Percentiles rank a stretch among this genome's conserved stretches.
Conservation (phyloP, 2,329 filamentous ascomycete species). For the Teratosphaeria nubilosa region DNA sequence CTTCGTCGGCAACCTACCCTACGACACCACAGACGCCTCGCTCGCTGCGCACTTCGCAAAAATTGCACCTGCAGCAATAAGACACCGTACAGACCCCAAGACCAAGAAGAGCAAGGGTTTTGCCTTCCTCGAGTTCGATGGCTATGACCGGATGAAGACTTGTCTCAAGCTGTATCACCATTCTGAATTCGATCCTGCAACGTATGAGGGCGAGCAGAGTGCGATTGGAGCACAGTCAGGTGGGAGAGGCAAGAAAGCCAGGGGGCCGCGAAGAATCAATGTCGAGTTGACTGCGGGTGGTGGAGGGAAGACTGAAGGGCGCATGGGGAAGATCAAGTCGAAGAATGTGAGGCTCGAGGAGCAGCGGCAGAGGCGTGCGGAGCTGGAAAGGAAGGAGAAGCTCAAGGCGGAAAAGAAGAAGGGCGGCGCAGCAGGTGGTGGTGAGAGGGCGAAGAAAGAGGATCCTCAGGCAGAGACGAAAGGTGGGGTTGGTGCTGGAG, state of each 20-base stretch:
- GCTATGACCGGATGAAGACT: conserved; percentile 83
- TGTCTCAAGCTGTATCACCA: conserved; percentile 88
- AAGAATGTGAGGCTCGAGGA: conserved; percentile 83
- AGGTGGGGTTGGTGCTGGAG: conserved; percentile 1
- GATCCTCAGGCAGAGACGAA: not conserved
- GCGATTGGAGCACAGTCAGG: conserved; percentile 16
- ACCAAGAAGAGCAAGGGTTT: conserved; percentile 60
- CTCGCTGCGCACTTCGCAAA: conserved; percentile 69
- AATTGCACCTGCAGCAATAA: conserved; percentile 59
- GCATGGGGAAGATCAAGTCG: conserved; percentile 65
- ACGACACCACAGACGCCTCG: conserved; percentile 59
- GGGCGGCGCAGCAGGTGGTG: not conserved
- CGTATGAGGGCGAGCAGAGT: conserved; percentile 6
- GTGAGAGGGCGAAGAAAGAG: not conserved
- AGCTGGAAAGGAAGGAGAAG: conserved; percentile 39
- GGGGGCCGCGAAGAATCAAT: conserved; percentile 66
- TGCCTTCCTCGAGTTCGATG: conserved; percentile 81
- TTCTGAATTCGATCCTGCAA: conserved; percentile 53
- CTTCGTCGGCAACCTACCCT: conserved; percentile 86
- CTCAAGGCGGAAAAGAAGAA: conserved; percentile 4
- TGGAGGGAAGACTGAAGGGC: conserved; percentile 63
- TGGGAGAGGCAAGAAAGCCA: conserved; percentile 29
- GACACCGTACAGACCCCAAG: conserved; percentile 61
- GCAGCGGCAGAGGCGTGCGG: conserved; percentile 45
- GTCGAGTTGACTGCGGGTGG: conserved; percentile 83